These are phyloP conservation scores for Cercophora sp. DNA, from an alignment of 495 filamentous ascomycete species.

Conservation along the genomic window DNA sequence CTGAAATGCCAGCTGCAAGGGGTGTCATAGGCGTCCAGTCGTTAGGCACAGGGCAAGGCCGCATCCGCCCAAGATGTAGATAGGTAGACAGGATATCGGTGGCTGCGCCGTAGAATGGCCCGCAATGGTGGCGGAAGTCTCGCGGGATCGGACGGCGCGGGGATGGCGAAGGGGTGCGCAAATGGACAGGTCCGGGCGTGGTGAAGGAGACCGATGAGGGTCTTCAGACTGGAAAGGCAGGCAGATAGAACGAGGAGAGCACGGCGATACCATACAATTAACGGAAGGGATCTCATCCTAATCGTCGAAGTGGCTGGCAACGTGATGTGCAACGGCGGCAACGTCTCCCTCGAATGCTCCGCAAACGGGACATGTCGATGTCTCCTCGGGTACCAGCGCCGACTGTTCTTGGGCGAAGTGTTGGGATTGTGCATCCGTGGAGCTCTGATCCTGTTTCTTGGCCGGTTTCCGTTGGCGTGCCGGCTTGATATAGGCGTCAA, in stretches of 20 bases:
- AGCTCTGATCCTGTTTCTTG: conserved; percentile 4
- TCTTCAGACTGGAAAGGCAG: background rate
- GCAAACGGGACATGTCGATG: conserved; percentile 55
- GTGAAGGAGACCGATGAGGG: too few species aligned
- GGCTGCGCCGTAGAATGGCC: too few species aligned
- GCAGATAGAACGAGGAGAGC: background rate
- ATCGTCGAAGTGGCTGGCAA: conserved; percentile 49
- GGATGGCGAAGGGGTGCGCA: too few species aligned
- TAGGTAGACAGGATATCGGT: too few species aligned
- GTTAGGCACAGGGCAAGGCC: too few species aligned
- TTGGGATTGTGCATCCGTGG: background rate
- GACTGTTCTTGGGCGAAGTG: background rate
- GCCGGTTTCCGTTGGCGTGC: conserved; percentile 31
- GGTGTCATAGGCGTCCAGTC: too few species aligned
- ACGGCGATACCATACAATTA: background rate
- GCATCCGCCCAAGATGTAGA: too few species aligned
- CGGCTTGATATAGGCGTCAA: conserved; percentile 46
- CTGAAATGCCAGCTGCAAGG: too few species aligned
- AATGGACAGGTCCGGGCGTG: too few species aligned
- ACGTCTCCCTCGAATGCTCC: conserved; percentile 57
- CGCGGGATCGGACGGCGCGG: too few species aligned
- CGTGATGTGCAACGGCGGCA: conserved; percentile 54
- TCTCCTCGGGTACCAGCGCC: too few species aligned
- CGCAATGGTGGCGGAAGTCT: too few species aligned
- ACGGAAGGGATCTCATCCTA: conserved; percentile 6